Evolutionary conservation across 768 basidiomycete species (phyloP), one percentile per base, ranked within the genome.

Genomic region (Royoungia palumana): DNA sequence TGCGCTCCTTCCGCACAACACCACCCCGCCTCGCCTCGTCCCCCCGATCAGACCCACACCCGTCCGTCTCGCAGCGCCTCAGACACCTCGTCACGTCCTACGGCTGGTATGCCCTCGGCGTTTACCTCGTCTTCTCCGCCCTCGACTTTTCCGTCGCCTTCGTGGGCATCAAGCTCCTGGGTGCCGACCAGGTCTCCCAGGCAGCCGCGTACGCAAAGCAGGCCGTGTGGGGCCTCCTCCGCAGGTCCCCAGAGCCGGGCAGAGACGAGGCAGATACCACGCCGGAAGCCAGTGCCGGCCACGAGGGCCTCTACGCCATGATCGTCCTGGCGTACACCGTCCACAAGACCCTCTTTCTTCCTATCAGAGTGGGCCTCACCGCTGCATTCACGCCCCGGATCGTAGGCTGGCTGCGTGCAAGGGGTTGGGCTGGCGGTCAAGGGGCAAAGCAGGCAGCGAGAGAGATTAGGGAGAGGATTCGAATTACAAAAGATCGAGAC

Each of bases 61-160:
- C 78, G 3, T 69, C 83, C 1, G 72, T 91, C 47, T 81, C 86
- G 1, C 80, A 87, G 64, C 79, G 83, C 17, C 73, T 94, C 20
- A 91, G 85, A 62, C 77, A 81, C 57, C 85, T 97, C 49, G 85
- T 94, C 50, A 94, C 88, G 64, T 80, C 87, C 5, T 96, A 98
- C 65, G 95, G 95, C 25, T 93, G 90, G 89, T 95, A 94, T 64
- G 93, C 96, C 17, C 77, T 98, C 24, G 94, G 89, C 27, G 84
- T 98, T 21, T 99, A 99, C 73, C 37, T 85, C 53, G 63, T 85
- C 42, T 64, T 98, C 46, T 79, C 80, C 35, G 72, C 75, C 7
- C 62, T 94, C 63, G 96, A 99, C 67, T 93, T 98, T 64, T 72
- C 80, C 30, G 75, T 96, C 59, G 83, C 89, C 0, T 96, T 96